A percentile compares a stretch with the other conserved stretches of the same genome.
Evolutionary conservation across 805 yeast genomes (phyloP).

Genomic region (Hanseniaspora singularis): DNA sequence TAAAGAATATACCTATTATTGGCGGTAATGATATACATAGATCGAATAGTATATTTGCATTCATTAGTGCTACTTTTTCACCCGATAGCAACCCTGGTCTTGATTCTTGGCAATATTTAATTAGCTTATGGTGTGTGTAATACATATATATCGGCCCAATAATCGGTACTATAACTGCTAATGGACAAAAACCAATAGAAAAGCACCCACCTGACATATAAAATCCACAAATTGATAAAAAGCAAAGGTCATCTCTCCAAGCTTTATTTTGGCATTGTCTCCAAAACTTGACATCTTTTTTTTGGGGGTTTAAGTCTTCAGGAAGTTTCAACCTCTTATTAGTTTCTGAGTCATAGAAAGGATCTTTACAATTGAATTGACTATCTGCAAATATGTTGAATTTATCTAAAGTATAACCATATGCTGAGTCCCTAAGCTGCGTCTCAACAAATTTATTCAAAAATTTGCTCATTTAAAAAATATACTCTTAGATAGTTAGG

Average conservation of each 20-base stretch:
- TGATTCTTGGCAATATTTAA: constrained; percentile 25
- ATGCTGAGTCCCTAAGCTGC: background rate
- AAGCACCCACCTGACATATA: constrained; percentile 49
- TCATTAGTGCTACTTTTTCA: constrained; percentile 52
- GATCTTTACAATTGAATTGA: constrained; percentile 33
- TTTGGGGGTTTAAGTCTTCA: constrained; percentile 34
- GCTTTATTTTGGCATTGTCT: constrained; percentile 62
- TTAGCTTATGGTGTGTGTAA: constrained; percentile 57
- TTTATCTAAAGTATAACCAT: constrained; percentile 11
- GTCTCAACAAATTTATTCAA: constrained; percentile 1
- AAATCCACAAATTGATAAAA: constrained; percentile 46
- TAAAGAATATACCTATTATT: constrained; percentile 58
- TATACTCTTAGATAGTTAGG: no score
- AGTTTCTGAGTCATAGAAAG: constrained; percentile 48
- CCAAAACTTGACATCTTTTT: constrained; percentile 57
- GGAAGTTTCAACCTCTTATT: constrained; percentile 50
- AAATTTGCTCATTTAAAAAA: constrained; percentile 6
- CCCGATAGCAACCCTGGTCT: constrained; percentile 37
- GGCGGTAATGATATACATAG: constrained; percentile 69
- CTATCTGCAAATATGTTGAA: constrained; percentile 9
- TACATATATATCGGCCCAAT: constrained; percentile 81
- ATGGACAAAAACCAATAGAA: constrained; percentile 68
- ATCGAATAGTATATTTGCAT: constrained; percentile 65
- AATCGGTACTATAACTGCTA: constrained; percentile 60
- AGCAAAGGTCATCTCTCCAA: constrained; percentile 77